These are phyloP conservation scores for Solanum pennellii DNA, from an alignment of 257 asterid species.

Conservation along the genomic window DNA sequence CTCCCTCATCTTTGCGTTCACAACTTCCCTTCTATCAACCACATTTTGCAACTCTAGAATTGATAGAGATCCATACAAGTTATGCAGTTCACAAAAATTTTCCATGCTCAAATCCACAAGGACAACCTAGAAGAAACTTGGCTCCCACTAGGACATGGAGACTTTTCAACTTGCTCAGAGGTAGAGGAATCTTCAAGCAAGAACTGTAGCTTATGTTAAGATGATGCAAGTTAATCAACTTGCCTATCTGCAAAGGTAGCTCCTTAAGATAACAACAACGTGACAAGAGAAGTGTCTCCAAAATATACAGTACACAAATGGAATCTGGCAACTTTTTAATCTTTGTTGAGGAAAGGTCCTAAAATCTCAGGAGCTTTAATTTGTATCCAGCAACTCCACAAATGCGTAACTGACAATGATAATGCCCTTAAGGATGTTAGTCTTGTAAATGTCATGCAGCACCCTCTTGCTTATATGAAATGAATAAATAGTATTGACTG, in stretches of 20 bases:
- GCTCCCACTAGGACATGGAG: neutral
- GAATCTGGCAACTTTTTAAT: neutral
- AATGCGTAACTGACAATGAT: neutral
- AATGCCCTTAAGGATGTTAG: neutral
- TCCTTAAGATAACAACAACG: accelerated
- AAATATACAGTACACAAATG: neutral
- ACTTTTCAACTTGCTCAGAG: neutral
- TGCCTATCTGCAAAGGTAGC: neutral
- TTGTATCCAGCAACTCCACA: neutral
- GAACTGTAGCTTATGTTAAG: neutral
- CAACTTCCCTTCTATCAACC: neutral
- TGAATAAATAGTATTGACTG: accelerated
- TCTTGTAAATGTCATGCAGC: neutral
- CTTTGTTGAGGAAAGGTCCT: neutral
- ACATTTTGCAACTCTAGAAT: neutral
- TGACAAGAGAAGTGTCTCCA: neutral
- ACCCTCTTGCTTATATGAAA: neutral
- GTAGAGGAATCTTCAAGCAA: neutral
- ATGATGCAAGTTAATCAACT: neutral
- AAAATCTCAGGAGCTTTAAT: neutral
- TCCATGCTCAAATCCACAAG: neutral
- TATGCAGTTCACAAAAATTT: neutral
- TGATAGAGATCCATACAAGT: neutral
- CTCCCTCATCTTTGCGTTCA: too few species aligned
- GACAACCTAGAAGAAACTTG: neutral